Base-by-base conservation (phyloP, 192 early-diverging fungal species). In the Umbelopsis sp. region DNA sequence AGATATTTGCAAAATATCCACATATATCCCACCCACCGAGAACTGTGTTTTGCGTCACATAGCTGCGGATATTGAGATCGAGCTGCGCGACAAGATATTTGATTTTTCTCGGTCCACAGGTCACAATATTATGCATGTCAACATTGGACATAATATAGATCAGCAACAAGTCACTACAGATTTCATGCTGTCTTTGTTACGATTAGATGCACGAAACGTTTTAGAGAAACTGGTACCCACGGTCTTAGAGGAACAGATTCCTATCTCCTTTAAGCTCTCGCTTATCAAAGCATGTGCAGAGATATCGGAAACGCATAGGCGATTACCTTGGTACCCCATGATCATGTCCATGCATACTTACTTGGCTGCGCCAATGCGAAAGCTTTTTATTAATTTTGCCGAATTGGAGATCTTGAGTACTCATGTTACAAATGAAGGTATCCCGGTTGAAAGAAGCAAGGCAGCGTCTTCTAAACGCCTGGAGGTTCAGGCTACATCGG, bases 241-340 rank as follows among this genome's bases (percentile, higher is more conserved):
- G 16, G 75, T 92, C 27, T 76, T 91, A 2, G 87, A 89, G 11
- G 84, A 89, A 15, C 87, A 82, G 47, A 82, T 88, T 0, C 90
- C 92, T 22, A 85, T 85, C 11, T 73, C 86, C 51, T 93, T 90
- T 70, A 92, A 93, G 69, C 80, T 95, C n/a, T 89, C 90, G 0
- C 85, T 96, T 49, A 87, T 91, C 35, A 89, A 89, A 44, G 88
- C 89, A 0, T 91, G 93, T 64, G 88, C 84, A 50, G 79, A 75
- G 11, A 83, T 94, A 64, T 87, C 88, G 2, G 82, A 81, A 12
- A 91, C 92, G 47, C 84, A 87, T 46, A 80, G 76, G 27, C 71
- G 68, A 21, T 74, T 92, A 27, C 85, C 90, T 2, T 93, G 92
- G 91, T 89, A 87, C 68, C 92, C 90, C 11, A 71, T 78, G 0